Base-by-base conservation (phyloP, 805 yeast genomes). In the Vanderwaltozyma verrucispora region DNA sequence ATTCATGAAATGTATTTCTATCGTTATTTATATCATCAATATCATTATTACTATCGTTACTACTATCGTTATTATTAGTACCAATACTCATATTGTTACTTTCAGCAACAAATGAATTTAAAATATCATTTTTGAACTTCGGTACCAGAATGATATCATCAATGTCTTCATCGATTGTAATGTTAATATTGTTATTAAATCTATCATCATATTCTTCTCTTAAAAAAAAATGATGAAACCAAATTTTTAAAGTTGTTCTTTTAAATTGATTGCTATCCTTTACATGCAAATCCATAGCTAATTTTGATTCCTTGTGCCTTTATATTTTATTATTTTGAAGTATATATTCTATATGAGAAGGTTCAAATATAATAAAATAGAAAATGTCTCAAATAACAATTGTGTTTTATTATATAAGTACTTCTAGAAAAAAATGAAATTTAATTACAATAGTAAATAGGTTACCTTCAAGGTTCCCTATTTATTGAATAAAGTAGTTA, bases 191-290 rank as follows among this genome's bases (percentile, higher is more conserved):
- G 19, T 45, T 45, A 15, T 34, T 31, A 30, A 45, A 40, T 11
- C 32, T 21, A 13, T 44, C 48, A 31, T 47, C 50, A 14, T 33
- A 30, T 24, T 45, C 46, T 27, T 45, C 47, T 19, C 41, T 38
- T 24, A 33, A 39, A 26, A 45, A 29, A 5, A 42, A 19, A 30
- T 40, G 35, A 20, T 44, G 48, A 18, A 47, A 33, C 50, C 50
- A 47, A 16, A 35, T 37, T 26, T 40, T 40, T 14, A 45, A 14
- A 5, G 39, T 32, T 14, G 24, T 35, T 27, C 43, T 42, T 14
- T 37, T 32, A 3, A 37, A 4, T 4, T 37, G 36, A 16, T 30
- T 24, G 11, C 13, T 24, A 10, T 24, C 23, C 6, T 19, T 16
- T 12, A 5, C 17, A 17, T 13, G 21, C 23, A 19, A 29, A 29